Evolutionary conservation across 116 monocot genomes (phyloP).

Genomic region (Cymodocea nodosa): DNA sequence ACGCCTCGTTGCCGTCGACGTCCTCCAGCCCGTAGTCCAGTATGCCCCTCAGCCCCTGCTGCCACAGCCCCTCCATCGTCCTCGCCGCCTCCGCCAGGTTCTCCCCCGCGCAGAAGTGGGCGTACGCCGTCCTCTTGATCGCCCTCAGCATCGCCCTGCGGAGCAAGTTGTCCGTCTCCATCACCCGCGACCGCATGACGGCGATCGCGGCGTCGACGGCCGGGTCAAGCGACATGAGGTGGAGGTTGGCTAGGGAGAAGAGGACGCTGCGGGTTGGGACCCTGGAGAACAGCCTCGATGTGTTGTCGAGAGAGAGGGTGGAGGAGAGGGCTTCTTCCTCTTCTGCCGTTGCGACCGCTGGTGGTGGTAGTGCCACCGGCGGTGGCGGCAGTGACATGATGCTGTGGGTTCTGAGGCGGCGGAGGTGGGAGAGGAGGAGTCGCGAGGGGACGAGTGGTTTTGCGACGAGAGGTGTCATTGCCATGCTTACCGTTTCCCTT

Average conservation of each 20-base stretch:
- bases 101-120: slow-evolving; percentile 79
- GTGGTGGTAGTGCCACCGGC: neutral
- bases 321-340: no score
- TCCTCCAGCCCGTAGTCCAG: slow-evolving; percentile 85
- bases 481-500: no score
- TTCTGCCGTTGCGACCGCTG: neutral
- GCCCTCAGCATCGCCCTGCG: slow-evolving; percentile 24
- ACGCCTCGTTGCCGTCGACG: slow-evolving; percentile 38
- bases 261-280: slow-evolving; percentile 22
- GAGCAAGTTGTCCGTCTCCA: slow-evolving; percentile 3
- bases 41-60: slow-evolving; percentile 46
- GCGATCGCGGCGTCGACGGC: slow-evolving; percentile 30
- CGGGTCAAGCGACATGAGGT: slow-evolving; percentile 34
- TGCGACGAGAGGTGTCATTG: no score
- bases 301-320: slow-evolving; percentile 30
- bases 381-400: neutral
- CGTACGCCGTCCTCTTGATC: slow-evolving; percentile 43
- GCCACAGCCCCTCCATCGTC: slow-evolving; percentile 46
- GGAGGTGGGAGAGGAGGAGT: neutral
- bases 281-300: slow-evolving; percentile 41
- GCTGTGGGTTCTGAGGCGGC: neutral
- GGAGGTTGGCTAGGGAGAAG: slow-evolving; percentile 32
- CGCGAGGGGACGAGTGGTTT: no score
- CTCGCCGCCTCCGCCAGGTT: slow-evolving; percentile 31
- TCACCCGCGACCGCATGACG: slow-evolving; percentile 16